These are phyloP conservation scores for Verbena officinalis DNA, from an alignment of 257 asterid genomes.

Conservation along the genomic window DNA sequence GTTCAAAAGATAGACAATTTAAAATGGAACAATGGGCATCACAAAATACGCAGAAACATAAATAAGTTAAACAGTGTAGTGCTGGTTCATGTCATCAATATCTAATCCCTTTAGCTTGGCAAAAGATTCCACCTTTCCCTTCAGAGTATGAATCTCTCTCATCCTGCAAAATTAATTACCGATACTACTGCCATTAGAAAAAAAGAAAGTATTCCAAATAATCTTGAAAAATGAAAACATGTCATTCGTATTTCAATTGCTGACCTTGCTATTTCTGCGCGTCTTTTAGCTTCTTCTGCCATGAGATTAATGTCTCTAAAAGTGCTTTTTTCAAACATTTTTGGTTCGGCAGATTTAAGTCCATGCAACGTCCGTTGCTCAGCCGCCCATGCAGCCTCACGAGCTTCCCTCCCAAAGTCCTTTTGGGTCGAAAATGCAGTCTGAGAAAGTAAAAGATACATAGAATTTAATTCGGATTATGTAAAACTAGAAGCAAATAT, in stretches of 20 bases:
- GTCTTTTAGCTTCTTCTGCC: constrained; percentile 61
- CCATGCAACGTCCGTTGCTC: constrained; percentile 56
- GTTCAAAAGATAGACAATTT: not conserved
- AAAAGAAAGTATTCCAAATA: not conserved
- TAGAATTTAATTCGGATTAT: not conserved
- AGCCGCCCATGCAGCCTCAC: constrained; percentile 68
- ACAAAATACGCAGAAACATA: not conserved
- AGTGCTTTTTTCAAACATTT: constrained; percentile 29
- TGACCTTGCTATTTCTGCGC: constrained; percentile 58
- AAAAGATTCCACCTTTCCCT: constrained; percentile 61
- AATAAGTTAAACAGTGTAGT: constrained; percentile 45
- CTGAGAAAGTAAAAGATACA: constrained; percentile 26
- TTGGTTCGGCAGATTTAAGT: constrained; percentile 41
- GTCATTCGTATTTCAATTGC: not conserved
- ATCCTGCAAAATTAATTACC: constrained; percentile 37
- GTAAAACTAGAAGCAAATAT: not conserved
- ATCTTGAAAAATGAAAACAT: not conserved
- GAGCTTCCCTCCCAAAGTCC: constrained; percentile 53
- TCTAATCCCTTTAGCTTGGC: constrained; percentile 58
- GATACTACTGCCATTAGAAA: not conserved
- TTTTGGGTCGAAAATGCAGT: constrained; percentile 51
- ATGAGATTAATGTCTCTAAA: constrained; percentile 49
- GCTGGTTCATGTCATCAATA: constrained; percentile 50
- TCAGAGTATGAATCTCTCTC: constrained; percentile 60
- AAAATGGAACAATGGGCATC: not conserved